A percentile compares a stretch with the other conserved stretches of the same genome.
Evolutionary conservation across 179 eudicot species (phyloP).

Genomic region (Silene noctiflora): DNA sequence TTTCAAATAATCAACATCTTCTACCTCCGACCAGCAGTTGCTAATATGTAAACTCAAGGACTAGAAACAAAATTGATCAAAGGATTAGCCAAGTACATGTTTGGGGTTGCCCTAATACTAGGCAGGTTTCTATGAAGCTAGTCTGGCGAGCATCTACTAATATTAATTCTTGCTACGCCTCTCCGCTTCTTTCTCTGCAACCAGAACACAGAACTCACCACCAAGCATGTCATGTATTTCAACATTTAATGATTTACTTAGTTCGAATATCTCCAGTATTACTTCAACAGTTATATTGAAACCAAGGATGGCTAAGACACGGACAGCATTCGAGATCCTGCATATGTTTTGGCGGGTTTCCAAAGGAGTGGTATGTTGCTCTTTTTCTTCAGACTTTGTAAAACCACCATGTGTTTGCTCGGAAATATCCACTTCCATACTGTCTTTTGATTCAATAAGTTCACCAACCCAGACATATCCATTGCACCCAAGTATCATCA

Average conservation of each 20-base stretch:
- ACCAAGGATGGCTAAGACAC: slow-evolving; percentile 64
- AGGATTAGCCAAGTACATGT: not conserved
- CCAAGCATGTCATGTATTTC: slow-evolving; percentile 87
- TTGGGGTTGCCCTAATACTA: not conserved
- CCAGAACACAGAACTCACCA: slow-evolving; percentile 72
- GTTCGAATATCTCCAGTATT: slow-evolving; percentile 44
- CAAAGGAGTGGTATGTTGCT: slow-evolving; percentile 43
- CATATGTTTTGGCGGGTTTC: slow-evolving; percentile 71
- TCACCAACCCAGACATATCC: slow-evolving; percentile 93
- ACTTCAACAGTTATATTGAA: slow-evolving; percentile 63
- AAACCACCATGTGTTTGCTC: slow-evolving; percentile 29
- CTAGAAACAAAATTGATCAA: not conserved
- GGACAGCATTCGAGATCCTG: slow-evolving; percentile 73
- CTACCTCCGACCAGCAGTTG: not conserved
- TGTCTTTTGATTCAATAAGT: slow-evolving; percentile 53
- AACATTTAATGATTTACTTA: slow-evolving; percentile 51
- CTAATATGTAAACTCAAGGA: not conserved
- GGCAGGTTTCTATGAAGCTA: not conserved
- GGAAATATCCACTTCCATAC: slow-evolving; percentile 40
- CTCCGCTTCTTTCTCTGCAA: slow-evolving; percentile 78
- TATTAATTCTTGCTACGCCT: slow-evolving; percentile 48
- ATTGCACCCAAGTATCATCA: slow-evolving; percentile 78
- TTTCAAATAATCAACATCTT: not conserved
- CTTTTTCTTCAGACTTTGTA: slow-evolving; percentile 34
- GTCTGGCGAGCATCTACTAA: slow-evolving; percentile 5